Conservation (phyloP, 257 asterid species). For the Scutellaria galericulata region DNA sequence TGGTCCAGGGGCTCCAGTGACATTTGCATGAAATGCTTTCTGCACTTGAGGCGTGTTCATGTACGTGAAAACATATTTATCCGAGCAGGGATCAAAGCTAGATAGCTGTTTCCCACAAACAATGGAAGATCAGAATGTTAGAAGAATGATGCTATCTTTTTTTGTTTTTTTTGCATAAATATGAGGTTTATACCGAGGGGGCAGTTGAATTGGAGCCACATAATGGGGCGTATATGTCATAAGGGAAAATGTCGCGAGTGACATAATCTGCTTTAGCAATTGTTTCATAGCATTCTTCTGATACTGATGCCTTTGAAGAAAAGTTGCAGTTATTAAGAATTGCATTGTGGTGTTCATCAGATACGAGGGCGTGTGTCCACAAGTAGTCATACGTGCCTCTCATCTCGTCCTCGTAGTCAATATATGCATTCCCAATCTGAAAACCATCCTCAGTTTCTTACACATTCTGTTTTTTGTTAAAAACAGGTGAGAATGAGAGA, state of each 20-base stretch:
- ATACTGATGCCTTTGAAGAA: constrained; percentile 18
- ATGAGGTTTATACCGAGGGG: constrained; percentile 20
- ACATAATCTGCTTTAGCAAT: constrained; percentile 4
- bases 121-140: background rate
- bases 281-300: constrained; percentile 37
- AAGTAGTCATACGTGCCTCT: constrained; percentile 46
- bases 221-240: constrained; percentile 58
- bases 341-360: constrained; percentile 53
- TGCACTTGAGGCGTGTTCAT: constrained; percentile 56
- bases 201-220: constrained; percentile 38
- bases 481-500: background rate
- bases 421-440: constrained; percentile 64
- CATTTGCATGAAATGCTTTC: constrained; percentile 52
- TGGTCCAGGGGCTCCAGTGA: constrained; percentile 44
- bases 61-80: constrained; percentile 39
- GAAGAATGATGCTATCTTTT: background rate
- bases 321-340: constrained; percentile 51
- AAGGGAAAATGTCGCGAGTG: constrained; percentile 23
- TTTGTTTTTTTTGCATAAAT: too few species aligned
- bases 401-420: constrained; percentile 32
- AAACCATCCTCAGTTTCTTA: background rate
- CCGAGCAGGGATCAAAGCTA: constrained; percentile 59
- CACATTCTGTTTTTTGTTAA: background rate
- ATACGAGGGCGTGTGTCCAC: constrained; percentile 57
- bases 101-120: constrained; percentile 32